Evolutionary conservation across 2,329 filamentous ascomycete genomes (phyloP).

Genomic region (Seiridium cupressi): DNA sequence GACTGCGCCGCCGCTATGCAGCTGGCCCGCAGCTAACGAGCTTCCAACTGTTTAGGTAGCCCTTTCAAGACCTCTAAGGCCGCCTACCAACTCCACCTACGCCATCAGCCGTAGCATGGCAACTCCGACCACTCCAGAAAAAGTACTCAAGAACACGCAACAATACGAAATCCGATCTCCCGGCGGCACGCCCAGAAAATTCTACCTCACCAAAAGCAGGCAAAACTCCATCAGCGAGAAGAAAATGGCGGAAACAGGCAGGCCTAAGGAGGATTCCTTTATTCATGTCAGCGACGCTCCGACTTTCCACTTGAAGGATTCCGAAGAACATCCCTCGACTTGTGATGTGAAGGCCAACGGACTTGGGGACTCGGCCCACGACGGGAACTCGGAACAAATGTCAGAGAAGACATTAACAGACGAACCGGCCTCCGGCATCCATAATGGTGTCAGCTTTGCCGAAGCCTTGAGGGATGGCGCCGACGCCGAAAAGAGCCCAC

Average conservation of each 20-base stretch:
- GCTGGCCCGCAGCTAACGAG: too few relatives aligned
- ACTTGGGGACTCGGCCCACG: background rate
- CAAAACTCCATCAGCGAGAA: background rate
- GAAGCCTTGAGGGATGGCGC: slow-evolving; percentile 8
- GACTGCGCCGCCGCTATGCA: too few relatives aligned
- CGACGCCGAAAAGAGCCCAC: too few relatives aligned
- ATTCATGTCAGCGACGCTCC: slow-evolving; percentile 12
- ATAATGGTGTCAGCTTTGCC: slow-evolving; percentile 8
- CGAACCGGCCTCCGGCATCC: background rate
- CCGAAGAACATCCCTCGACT: background rate
- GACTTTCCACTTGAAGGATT: background rate
- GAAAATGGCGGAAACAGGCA: background rate
- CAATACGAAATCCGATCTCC: background rate
- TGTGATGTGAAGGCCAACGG: background rate
- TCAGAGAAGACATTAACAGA: slow-evolving; percentile 6
- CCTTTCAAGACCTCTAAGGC: too few relatives aligned
- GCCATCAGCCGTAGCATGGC: background rate
- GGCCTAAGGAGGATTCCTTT: slow-evolving; percentile 1
- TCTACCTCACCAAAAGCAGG: background rate
- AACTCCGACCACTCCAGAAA: background rate
- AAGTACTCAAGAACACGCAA: background rate
- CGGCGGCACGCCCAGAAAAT: background rate
- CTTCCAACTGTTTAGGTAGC: too few relatives aligned
- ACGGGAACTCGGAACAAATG: background rate
- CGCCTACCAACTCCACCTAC: background rate